Conservation (phyloP, 2,329 filamentous ascomycete species). For the Claviceps purpurea region DNA sequence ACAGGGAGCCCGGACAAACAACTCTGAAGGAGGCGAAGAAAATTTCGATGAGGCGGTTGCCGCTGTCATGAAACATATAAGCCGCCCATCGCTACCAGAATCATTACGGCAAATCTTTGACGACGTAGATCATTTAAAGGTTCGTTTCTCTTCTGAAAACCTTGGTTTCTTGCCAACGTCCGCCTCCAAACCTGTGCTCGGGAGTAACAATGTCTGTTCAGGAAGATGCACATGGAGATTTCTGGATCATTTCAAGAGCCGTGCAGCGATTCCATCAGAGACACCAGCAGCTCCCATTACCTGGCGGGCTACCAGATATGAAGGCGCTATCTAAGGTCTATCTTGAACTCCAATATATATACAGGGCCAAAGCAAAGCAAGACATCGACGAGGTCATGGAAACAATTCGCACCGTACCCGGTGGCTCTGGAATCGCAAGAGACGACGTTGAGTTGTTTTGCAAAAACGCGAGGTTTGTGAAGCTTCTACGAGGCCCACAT, state of each 20-base stretch:
- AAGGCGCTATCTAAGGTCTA: constrained; percentile 88
- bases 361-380: constrained; percentile 72
- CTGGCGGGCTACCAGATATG: constrained; percentile 90
- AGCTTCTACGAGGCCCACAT: constrained; percentile 54
- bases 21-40: constrained; percentile 78
- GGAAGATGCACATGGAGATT: constrained; percentile 31
- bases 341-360: constrained; percentile 79
- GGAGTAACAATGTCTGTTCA: background rate
- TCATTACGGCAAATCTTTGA: constrained; percentile 68
- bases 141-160: constrained; percentile 27
- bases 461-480: constrained; percentile 88
- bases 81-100: constrained; percentile 51
- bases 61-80: constrained; percentile 79
- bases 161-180: background rate
- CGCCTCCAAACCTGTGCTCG: background rate
- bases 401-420: constrained; percentile 40
- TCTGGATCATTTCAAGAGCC: constrained; percentile 82
- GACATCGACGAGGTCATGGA: constrained; percentile 65
- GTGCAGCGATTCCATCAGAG: constrained; percentile 63
- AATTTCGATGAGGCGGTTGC: constrained; percentile 89
- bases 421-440: constrained; percentile 43
- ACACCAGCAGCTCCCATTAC: constrained; percentile 64
- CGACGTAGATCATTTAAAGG: constrained; percentile 37
- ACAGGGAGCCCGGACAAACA: constrained; percentile 53
- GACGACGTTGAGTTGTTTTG: constrained; percentile 83